These are phyloP conservation scores for Ceratobasidium sp. DNA, from an alignment of 1,284 basidiomycete species.

Conservation along the genomic window DNA sequence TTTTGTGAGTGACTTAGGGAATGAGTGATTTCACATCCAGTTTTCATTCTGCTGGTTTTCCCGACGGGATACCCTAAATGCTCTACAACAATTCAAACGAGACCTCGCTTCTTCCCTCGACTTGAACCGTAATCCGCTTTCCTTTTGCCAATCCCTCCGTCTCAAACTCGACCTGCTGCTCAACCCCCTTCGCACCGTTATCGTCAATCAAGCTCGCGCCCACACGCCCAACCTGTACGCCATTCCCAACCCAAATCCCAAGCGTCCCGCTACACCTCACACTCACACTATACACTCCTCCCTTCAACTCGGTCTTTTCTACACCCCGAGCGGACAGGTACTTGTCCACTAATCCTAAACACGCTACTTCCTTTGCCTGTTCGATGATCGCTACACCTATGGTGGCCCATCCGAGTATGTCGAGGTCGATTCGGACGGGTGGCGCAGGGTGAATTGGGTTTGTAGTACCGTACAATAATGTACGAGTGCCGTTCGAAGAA, in stretches of 20 bases:
- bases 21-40: neutral
- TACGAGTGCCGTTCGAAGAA: slow-evolving; percentile 14
- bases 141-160: slow-evolving; percentile 10
- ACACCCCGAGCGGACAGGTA: slow-evolving; percentile 45
- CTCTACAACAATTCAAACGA: slow-evolving; percentile 6
- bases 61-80: neutral
- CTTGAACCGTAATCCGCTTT: slow-evolving; percentile 25
- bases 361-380: slow-evolving; percentile 28
- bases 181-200: neutral
- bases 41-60: neutral
- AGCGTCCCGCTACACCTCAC: slow-evolving; percentile 41
- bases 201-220: slow-evolving; percentile 8
- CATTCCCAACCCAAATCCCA: slow-evolving; percentile 29
- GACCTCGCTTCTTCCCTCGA: slow-evolving; percentile 29
- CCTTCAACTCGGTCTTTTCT: neutral
- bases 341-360: slow-evolving; percentile 48
- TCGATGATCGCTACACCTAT: slow-evolving; percentile 38
- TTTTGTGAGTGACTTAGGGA: neutral
- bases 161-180: slow-evolving; percentile 4
- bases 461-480: slow-evolving; percentile 3
- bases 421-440: slow-evolving; percentile 46
- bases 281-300: slow-evolving; percentile 8
- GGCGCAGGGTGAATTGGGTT: slow-evolving; percentile 9
- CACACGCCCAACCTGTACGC: neutral
- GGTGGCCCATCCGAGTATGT: slow-evolving; percentile 45